Evolutionary conservation across 108 stramenopile species (phyloP), one percentile per base, ranked within the genome.

Genomic region (Pseudonitzschia pungens): DNA sequence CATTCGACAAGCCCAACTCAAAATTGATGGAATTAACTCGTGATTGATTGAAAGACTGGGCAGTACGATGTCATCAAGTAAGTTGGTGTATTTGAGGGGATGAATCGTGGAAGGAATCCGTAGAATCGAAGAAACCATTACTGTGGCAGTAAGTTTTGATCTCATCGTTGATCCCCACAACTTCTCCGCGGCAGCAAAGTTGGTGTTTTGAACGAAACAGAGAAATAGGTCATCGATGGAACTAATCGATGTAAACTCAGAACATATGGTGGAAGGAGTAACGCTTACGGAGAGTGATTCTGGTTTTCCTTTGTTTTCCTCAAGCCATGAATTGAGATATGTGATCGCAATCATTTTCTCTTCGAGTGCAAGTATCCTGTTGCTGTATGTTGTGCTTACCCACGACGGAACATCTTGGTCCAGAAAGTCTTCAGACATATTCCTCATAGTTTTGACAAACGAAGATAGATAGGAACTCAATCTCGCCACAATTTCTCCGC

Each of bases 21-120:
- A 79, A 69, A 95, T 79, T 27, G 68, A 63, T 21, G 82, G 83
- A 28, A 95, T 65, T 32, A 85, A 50, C 52, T 84, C 83, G 57
- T 89, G 80, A n/a, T 87, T 82, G 29, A 88, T 87, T 10, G 78
- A 70, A 52, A 95, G 76, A 70, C 79, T 71, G 0, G 93, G 89
- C 20, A 92, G 51, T 31, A 95, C 75, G 20, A 80, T 29, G 36
- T 86, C 71, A 26, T 72, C 68, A 22, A 95, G 70, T 70, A 92
- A 88, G 0, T 64, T 67, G 28, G 79, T 57, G 71, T 85, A 95
- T 15, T 48, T 43, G 31, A 76, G 70, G 2, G 93, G 91, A 78
- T 89, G 68, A 8, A 84, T 75, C 14, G 41, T 45, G 7, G 81
- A 62, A n/a, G 84, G 79, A 20, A 90, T 81, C 18, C 56, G 42